These are phyloP conservation scores for Plantago elongata DNA, from an alignment of 257 asterid species.

Conservation along the genomic window DNA sequence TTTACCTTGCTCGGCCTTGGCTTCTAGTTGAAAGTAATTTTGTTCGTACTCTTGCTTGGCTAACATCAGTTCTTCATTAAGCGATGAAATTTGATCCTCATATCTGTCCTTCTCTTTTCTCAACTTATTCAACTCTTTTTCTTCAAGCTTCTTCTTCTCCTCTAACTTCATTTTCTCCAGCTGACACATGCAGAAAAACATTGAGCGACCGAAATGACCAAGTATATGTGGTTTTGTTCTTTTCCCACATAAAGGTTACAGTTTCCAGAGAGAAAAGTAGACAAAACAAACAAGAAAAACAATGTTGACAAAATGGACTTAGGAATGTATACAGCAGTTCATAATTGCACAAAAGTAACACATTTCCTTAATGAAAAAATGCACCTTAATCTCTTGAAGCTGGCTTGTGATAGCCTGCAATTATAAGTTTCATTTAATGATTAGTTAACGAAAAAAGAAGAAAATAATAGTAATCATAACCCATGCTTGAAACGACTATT, in stretches of 20 bases:
- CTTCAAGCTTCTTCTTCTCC: conserved; percentile 55
- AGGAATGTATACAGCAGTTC: not conserved
- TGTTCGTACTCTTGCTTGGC: conserved; percentile 50
- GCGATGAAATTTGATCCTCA: conserved; percentile 49
- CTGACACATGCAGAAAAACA: conserved; percentile 36
- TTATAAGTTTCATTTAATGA: conserved; percentile 14
- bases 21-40: conserved; percentile 41
- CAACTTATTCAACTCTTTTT: conserved; percentile 40
- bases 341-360: conserved; percentile 2
- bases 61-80: conserved; percentile 47
- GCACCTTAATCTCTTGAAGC: conserved; percentile 51
- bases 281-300: too few species aligned
- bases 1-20: conserved; percentile 40
- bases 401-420: conserved; percentile 37
- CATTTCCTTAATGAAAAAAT: conserved; percentile 6
- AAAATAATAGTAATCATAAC: conserved; percentile 10
- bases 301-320: too few species aligned
- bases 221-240: not conserved
- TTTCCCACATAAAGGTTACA: too few species aligned
- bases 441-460: conserved; percentile 3
- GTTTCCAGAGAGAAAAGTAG: too few species aligned
- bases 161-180: conserved; percentile 63
- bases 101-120: conserved; percentile 41
- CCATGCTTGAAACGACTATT: conserved; percentile 14
- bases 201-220: conserved; percentile 8